Percentiles rank a stretch among this genome's conserved stretches.
Conservation (phyloP, 139 green algal species). For the Chlorokybus atmophyticus region DNA sequence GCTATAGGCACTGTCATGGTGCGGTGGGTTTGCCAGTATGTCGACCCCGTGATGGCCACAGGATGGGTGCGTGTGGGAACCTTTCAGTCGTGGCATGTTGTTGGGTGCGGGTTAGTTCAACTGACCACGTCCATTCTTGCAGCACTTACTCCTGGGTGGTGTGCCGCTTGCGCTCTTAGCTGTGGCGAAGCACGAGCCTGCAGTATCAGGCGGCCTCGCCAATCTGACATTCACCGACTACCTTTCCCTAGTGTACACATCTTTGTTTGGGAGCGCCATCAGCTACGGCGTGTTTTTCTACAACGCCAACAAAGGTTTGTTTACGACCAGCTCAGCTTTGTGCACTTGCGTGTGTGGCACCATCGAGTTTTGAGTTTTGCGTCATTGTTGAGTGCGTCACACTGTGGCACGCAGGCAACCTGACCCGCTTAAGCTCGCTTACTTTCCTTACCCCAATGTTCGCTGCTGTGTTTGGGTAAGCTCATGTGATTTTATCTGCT, state of each 20-base stretch:
- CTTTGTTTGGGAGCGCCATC: slow-evolving; percentile 75
- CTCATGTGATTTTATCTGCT: background rate
- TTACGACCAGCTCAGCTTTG: slow-evolving; percentile 14
- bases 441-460: slow-evolving; percentile 96
- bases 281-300: slow-evolving; percentile 74
- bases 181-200: slow-evolving; percentile 12
- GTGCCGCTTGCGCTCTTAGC: slow-evolving; percentile 32
- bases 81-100: too few relatives aligned
- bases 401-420: slow-evolving; percentile 14
- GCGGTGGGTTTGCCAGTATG: slow-evolving; percentile 59
- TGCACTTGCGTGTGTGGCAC: too few relatives aligned
- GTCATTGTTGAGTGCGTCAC: background rate
- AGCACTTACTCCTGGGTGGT: slow-evolving; percentile 90
- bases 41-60: slow-evolving; percentile 86
- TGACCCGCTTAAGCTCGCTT: slow-evolving; percentile 75
- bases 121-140: background rate
- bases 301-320: slow-evolving; percentile 32
- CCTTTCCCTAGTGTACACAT: slow-evolving; percentile 51
- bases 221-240: slow-evolving; percentile 25
- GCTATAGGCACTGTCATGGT: slow-evolving; percentile 91
- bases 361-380: background rate
- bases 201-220: slow-evolving; percentile 18
- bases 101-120: too few relatives aligned
- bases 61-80: slow-evolving; percentile 62
- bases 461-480: slow-evolving; percentile 46